Evolutionary conservation across 2,329 filamentous ascomycete genomes (phyloP), one percentile per base, ranked within the genome.

Genomic region (Trichoderma endophyticum): DNA sequence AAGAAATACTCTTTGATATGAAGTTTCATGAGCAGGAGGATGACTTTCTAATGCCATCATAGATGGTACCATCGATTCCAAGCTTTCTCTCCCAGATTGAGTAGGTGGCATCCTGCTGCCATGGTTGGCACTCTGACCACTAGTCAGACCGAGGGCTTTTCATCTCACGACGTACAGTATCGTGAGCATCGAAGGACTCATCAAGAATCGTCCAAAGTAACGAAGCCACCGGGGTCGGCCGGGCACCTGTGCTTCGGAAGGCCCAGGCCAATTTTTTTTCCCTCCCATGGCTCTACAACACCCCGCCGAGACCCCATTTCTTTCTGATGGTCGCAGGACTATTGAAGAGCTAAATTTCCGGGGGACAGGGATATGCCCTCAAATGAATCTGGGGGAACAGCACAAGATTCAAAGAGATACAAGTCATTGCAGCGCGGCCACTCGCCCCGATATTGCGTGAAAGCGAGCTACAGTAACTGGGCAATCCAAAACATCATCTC

Each of bases 291-390:
- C 54, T 57, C 56, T 59, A 32, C 36, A 54, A 60, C 56, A 61
- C 65, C 64, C 68, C 60, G 36, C 61, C 34, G 32, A n/a, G 43
- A 63, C 51, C 18, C 69, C 67, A 63, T 67, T 73, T 39, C 60
- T 21, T 60, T 34, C 36, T 61, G 51, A 73, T 66, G 72, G 69
- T 61, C 66, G 68, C 64, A 56, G 73, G 61, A 73, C 73, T 73
- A 74, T 67, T 70, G 71, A 30, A 61, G 72, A 59, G 69, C 69
- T 73, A 74, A 74, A 73, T 73, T 72, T 74, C 72, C 73, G 43
- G 65, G 67, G 48, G 69, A 71, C 69, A 71, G 54, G 69, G 69
- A n/a, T 70, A 54, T 4, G 67, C 21, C 57, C 21, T 62, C 39
- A 21, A 54, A 21, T 21, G 28, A 70, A 70, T 62, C 67, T 70